Conservation (phyloP, 371 early-diverging fungal genomes). For the Mortierella sp. region DNA sequence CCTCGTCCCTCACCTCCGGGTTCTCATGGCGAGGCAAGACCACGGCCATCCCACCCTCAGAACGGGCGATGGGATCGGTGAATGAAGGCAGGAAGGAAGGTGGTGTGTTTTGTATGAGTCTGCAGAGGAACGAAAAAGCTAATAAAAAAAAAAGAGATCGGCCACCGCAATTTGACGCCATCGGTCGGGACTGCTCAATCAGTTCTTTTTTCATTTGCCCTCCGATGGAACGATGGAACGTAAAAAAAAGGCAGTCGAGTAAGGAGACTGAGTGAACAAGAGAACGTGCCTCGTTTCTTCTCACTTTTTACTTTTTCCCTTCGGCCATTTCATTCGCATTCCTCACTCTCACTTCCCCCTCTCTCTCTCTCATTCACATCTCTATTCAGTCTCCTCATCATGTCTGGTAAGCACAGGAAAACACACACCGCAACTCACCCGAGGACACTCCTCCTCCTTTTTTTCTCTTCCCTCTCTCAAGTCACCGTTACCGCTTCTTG, state of each 20-base stretch:
- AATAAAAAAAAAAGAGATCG: constrained; percentile 15
- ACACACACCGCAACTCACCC: background rate
- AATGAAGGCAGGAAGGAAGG: constrained; percentile 5
- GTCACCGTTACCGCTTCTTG: background rate
- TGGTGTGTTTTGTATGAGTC: background rate
- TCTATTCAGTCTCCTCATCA: constrained; percentile 9
- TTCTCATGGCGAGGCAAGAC: constrained; percentile 13
- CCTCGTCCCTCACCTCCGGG: constrained; percentile 16
- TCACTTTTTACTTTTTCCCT: background rate
- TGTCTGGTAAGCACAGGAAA: constrained; percentile 44
- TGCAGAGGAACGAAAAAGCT: background rate
- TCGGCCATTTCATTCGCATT: constrained; percentile 9
- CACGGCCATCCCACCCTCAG: constrained; percentile 10
- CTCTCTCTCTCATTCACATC: constrained; percentile 1
- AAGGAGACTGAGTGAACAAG: background rate
- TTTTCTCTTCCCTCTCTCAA: background rate
- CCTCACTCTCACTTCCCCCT: constrained; percentile 2
- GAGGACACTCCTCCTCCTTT: too few species aligned
- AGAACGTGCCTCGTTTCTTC: background rate
- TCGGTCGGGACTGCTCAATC: constrained; percentile 36
- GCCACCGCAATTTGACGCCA: constrained; percentile 37
- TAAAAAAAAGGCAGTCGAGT: background rate
- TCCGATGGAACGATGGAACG: background rate
- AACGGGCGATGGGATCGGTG: constrained; percentile 42
- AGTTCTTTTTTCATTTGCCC: background rate